phyloP scores from a whole-genome alignment of 306 rosid genomes.

The Dryas alaskensis region DNA sequence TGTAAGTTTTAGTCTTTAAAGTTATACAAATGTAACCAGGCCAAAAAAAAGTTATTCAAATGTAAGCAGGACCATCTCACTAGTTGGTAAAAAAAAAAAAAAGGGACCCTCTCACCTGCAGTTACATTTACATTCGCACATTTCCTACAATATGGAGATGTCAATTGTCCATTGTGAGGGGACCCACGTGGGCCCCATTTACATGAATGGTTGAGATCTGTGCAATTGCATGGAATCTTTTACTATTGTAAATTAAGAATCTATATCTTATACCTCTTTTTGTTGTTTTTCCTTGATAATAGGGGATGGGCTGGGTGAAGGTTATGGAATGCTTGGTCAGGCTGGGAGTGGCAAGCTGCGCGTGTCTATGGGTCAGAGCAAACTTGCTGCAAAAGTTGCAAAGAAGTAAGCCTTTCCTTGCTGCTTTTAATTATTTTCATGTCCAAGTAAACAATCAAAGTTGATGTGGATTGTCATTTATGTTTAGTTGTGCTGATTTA shows the following conservation, averaged over 20 bases:
- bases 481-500: not conserved
- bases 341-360: slow-evolving; percentile 99
- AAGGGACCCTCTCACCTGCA: not conserved
- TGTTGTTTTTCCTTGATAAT: slow-evolving; percentile 26
- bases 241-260: not conserved
- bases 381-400: slow-evolving; percentile 87
- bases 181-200: not conserved
- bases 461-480: not conserved
- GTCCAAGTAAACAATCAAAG: not conserved
- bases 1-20: not conserved
- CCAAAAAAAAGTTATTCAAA: not conserved
- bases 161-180: not conserved
- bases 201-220: not conserved
- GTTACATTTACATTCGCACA: not conserved
- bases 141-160: not conserved
- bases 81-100: no score
- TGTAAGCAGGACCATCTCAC: not conserved
- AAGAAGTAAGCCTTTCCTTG: slow-evolving; percentile 54
- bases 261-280: not conserved
- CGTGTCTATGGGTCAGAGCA: slow-evolving; percentile 76
- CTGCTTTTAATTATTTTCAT: slow-evolving; percentile 2
- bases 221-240: not conserved
- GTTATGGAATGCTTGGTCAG: slow-evolving; percentile 99
- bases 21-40: not conserved
- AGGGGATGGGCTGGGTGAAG: slow-evolving; percentile 98